These are phyloP conservation scores for Entomortierella chlamydospora DNA, from an alignment of 192 early-diverging fungal genomes.

Conservation along the genomic window DNA sequence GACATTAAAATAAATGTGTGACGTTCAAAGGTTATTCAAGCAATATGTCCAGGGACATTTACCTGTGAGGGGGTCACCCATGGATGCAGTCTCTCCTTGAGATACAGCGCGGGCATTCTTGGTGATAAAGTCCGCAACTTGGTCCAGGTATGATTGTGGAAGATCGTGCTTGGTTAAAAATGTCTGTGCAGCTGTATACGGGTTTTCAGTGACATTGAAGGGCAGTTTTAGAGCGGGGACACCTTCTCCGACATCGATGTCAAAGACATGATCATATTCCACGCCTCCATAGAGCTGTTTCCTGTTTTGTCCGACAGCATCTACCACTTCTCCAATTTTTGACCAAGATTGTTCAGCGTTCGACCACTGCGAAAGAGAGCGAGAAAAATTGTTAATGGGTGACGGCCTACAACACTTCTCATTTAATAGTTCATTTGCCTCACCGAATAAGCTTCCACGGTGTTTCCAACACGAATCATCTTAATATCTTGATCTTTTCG, in stretches of 20 bases:
- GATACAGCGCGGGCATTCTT: conserved; percentile 79
- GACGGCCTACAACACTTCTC: too few relatives aligned
- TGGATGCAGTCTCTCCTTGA: conserved; percentile 57
- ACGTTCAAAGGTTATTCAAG: conserved; percentile 1
- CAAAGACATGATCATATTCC: conserved; percentile 99
- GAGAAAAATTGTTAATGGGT: not conserved
- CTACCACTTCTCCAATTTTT: conserved; percentile 95
- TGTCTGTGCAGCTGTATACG: conserved; percentile 90
- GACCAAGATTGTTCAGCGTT: conserved; percentile 70
- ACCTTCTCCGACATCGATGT: conserved; percentile 92
- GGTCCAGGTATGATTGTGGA: conserved; percentile 86
- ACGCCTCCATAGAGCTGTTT: conserved; percentile 87
- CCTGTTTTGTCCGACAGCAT: conserved; percentile 78
- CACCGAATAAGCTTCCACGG: conserved; percentile 87
- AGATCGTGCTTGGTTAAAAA: conserved; percentile 89
- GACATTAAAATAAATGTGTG: not conserved
- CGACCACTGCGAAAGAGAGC: conserved; percentile 71
- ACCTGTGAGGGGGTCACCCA: conserved; percentile 69
- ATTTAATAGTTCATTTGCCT: not conserved
- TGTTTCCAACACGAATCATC: conserved; percentile 84
- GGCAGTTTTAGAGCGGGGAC: conserved; percentile 89
- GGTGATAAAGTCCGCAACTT: conserved; percentile 94
- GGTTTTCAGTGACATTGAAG: conserved; percentile 93
- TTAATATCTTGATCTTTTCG: conserved; percentile 85
- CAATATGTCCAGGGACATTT: not conserved